phyloP scores from a whole-genome alignment of 805 yeast genomes.

The Danielia oregonensis region DNA sequence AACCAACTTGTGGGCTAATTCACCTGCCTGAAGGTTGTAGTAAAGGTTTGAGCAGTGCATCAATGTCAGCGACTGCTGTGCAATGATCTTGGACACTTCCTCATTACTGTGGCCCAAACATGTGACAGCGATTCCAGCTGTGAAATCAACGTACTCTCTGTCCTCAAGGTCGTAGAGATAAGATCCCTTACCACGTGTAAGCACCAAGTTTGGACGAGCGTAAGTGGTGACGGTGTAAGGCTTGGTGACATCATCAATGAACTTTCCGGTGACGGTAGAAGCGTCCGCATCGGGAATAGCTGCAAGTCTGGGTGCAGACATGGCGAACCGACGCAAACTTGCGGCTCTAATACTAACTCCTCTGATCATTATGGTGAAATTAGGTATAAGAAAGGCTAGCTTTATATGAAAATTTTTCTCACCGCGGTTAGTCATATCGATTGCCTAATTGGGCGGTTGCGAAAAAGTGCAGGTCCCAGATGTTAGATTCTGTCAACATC shows the following conservation, averaged over 20 bases:
- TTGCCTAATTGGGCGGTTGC: slow-evolving; percentile 10
- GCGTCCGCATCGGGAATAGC: slow-evolving; percentile 27
- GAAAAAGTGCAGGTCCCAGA: slow-evolving; percentile 2
- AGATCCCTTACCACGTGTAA: slow-evolving; percentile 81
- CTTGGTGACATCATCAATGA: slow-evolving; percentile 42
- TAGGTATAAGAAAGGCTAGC: not conserved
- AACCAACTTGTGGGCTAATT: slow-evolving; percentile 67
- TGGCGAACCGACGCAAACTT: not conserved
- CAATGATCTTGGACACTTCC: slow-evolving; percentile 65
- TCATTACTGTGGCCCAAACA: slow-evolving; percentile 84
- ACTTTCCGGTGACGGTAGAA: slow-evolving; percentile 33
- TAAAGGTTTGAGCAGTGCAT: slow-evolving; percentile 85
- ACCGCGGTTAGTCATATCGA: slow-evolving; percentile 20
- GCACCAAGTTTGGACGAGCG: slow-evolving; percentile 70
- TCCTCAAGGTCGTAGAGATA: slow-evolving; percentile 76
- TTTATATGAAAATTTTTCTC: slow-evolving; percentile 10
- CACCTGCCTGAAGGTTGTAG: slow-evolving; percentile 81
- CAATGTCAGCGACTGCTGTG: slow-evolving; percentile 67
- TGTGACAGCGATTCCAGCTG: slow-evolving; percentile 98
- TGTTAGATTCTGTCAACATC: slow-evolving; percentile 9
- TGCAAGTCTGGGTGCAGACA: not conserved
- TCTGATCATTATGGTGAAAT: slow-evolving; percentile 6
- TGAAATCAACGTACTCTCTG: slow-evolving; percentile 78
- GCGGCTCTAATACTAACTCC: slow-evolving; percentile 1
- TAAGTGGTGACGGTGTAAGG: slow-evolving; percentile 73